Conservation (phyloP, 768 basidiomycete genomes). For the Trametes sanguinea region DNA sequence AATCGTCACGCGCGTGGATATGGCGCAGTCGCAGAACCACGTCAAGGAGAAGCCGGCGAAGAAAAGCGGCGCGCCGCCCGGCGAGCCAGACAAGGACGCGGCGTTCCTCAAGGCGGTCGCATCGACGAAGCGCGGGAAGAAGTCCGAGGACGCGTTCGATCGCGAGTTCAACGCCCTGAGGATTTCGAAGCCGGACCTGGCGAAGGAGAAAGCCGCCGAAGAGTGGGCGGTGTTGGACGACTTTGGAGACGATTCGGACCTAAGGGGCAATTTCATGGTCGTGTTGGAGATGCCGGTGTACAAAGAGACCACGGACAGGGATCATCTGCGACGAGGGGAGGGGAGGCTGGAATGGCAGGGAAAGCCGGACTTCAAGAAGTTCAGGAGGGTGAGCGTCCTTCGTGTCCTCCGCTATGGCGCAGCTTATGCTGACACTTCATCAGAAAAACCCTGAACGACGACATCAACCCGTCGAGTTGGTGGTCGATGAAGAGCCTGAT, state of each 20-base stretch:
- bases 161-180: conserved; percentile 78
- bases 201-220: conserved; percentile 47
- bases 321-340: conserved; percentile 23
- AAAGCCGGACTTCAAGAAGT: conserved; percentile 74
- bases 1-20: conserved; percentile 20
- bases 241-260: conserved; percentile 60
- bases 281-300: conserved; percentile 66
- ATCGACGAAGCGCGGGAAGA: conserved; percentile 70
- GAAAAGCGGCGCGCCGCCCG: conserved; percentile 40
- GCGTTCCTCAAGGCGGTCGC: conserved; percentile 74
- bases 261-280: conserved; percentile 82
- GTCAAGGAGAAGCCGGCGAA: conserved; percentile 25
- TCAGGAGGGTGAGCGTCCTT: conserved; percentile 57
- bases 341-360: conserved; percentile 47
- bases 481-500: conserved; percentile 52
- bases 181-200: conserved; percentile 64
- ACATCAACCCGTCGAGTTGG: conserved; percentile 50
- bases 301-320: conserved; percentile 33
- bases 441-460: conserved; percentile 34
- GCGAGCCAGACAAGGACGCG: conserved; percentile 64
- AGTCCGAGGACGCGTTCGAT: conserved; percentile 68
- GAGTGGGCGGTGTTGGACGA: conserved; percentile 64
- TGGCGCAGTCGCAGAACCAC: conserved; percentile 19
- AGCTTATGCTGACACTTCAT: conserved; percentile 29
- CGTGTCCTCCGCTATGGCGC: neutral